Evolutionary conservation across 2,329 filamentous ascomycete genomes (phyloP), one percentile per base, ranked within the genome.

Genomic region (Fusarium torreyae): DNA sequence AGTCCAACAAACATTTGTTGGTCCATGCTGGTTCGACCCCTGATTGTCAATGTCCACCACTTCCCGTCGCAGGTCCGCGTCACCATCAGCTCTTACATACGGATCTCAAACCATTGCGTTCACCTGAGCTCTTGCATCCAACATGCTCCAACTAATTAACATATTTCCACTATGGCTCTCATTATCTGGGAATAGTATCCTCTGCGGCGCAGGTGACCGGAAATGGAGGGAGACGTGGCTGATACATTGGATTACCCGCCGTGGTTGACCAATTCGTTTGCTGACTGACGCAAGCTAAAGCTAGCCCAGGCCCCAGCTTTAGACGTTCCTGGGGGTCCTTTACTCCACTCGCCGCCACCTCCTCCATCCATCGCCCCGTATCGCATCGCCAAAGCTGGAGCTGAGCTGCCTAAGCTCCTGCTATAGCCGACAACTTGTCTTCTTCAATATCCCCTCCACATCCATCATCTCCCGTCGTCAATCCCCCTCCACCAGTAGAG

Each of bases 241-340:
- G 22, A 40, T 56, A 50, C 62, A 46, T 36, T 56, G 33, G 33
- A 17, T 39, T 20, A 31, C 38, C 28, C 26, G 42, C 49, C 17
- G 14, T 36, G 17, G 14, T 17, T 36, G 34, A 36, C 34, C 34
- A 36, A 36, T 36, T 31, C 14, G 18, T 36, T 36, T 62, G 49
- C 39, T 52, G 42, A 73, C 72, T 74, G 72, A 74, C 72, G 72
- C 72, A 75, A 74, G 72, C 72, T 68, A 7, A 36, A 14, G 31
- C 31, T 14, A 10, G 49, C 60, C 53, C 54, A 44, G 40, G 43
- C 61, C 61, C 59, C 51, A 65, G 71, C 51, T 60, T 36, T 36
- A 36, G 34, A 39, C 36, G 50, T 63, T 57, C 50, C 39, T 40
- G 39, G 45, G 50, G 28, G 33, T 39, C 33, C 24, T 6, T 15